Evolutionary conservation across 2,329 filamentous ascomycete species (phyloP), one percentile per base, ranked within the genome.

Genomic region (Penicillium sp.): DNA sequence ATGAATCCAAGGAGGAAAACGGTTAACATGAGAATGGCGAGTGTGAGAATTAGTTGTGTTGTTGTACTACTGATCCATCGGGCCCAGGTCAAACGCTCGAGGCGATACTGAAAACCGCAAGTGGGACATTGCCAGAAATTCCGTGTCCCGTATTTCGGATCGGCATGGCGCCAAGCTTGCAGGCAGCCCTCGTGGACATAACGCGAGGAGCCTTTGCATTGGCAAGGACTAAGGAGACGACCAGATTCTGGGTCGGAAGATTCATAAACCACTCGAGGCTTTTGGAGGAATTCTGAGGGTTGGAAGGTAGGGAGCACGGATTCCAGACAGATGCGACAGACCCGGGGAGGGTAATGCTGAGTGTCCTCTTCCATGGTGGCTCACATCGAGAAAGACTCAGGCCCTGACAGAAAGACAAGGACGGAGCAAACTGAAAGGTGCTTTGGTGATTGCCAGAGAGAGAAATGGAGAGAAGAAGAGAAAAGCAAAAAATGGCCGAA

Each of bases 181-280:
- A 99, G 80, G 69, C 94, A 99, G 29, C 86, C 89, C 73, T 97
- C 91, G 72, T 99, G 94, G 22, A 97, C 92, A 74, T 96, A 97
- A 76, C 90, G 90, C 64, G 93, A 90, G 38, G 90, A 91, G 49
- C 94, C 94, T 77, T 91, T 95, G 82, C 94, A 99, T 75, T 88
- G 86, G 80, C 94, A 99, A 34, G 94, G 94, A 50, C 89, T 89
- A 64, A 97, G 83, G 27, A 99, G 79, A 47, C 91, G 87, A 38
- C 91, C 91, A 29, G 88, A 82, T 60, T 87, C 82, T 6, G 86
- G 81, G 61, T 91, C 89, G 57, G 89, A 84, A 22, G 90, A 92
- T 48, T 87, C 82, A 67, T 96, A 96, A 18, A 81, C 79, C 43
- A 88, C 84, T 47, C 80, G 79, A 16, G 84, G 82, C 40, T 70